These are phyloP conservation scores for Trichaptum fuscoviolaceum DNA, from an alignment of 768 basidiomycete genomes.

Conservation along the genomic window DNA sequence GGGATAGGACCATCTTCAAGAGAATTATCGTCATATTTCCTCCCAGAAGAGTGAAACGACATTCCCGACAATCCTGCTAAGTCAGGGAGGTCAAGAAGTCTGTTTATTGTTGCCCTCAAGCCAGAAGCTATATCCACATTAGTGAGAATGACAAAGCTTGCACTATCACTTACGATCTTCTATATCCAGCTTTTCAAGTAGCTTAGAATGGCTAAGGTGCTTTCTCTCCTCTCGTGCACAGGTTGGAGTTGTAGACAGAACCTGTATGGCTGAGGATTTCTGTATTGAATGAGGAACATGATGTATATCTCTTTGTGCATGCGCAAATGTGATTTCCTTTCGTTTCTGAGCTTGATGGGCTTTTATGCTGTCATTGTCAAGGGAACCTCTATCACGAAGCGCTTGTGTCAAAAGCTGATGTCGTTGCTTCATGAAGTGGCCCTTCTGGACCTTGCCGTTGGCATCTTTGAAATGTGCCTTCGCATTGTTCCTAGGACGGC, in stretches of 20 bases:
- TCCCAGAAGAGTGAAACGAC: neutral
- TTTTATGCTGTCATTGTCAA: neutral
- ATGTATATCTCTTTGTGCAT: constrained; percentile 1
- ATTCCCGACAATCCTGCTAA: neutral
- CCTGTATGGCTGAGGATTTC: neutral
- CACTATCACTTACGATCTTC: neutral
- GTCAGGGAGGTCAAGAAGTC: neutral
- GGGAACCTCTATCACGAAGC: neutral
- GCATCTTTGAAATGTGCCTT: constrained; percentile 55
- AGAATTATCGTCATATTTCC: neutral
- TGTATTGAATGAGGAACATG: neutral
- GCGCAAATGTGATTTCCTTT: neutral
- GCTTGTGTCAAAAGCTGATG: constrained; percentile 10
- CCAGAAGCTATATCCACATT: neutral
- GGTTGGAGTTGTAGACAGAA: neutral
- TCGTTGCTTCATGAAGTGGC: constrained; percentile 56
- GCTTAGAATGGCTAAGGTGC: neutral
- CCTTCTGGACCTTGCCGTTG: constrained; percentile 48
- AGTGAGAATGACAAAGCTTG: neutral
- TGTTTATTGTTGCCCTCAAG: neutral
- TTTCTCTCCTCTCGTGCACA: neutral
- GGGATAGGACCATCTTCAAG: neutral
- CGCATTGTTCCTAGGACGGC: constrained; percentile 45
- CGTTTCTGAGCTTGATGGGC: neutral
- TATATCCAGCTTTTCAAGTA: constrained; percentile 2